Percentiles rank a stretch among this genome's conserved stretches.
These are phyloP conservation scores for Lachancea mirantina DNA, from an alignment of 805 yeast genomes.

Conservation along the genomic window DNA sequence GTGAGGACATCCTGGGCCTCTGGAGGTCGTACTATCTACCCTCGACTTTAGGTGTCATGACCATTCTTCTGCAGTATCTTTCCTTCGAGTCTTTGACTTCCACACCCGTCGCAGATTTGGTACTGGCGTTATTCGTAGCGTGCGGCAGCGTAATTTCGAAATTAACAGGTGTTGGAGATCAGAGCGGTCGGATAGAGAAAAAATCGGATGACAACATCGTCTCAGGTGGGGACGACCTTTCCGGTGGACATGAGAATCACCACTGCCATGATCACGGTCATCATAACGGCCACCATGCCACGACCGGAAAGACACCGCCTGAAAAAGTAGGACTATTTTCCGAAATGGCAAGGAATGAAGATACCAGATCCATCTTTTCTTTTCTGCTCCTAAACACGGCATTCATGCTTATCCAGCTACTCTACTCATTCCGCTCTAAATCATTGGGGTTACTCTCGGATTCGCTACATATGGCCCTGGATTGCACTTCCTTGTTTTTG, in stretches of 20 bases:
- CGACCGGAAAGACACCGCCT: slow-evolving; percentile 6
- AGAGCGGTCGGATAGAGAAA: too few relatives aligned
- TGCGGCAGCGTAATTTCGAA: slow-evolving; percentile 6
- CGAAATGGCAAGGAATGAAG: slow-evolving; percentile 44
- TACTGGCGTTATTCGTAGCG: slow-evolving; percentile 15
- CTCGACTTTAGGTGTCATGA: slow-evolving; percentile 24
- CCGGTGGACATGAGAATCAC: slow-evolving; percentile 7
- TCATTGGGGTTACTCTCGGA: slow-evolving; percentile 89
- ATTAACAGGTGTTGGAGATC: too few relatives aligned
- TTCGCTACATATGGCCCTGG: slow-evolving; percentile 93
- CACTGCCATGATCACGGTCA: slow-evolving; percentile 12
- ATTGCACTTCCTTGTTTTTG: slow-evolving; percentile 81
- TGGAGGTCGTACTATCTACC: slow-evolving; percentile 13
- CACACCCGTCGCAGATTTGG: slow-evolving; percentile 10
- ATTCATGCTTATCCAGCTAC: slow-evolving; percentile 88
- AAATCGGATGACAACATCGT: too few relatives aligned
- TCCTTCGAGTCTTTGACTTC: slow-evolving; percentile 26
- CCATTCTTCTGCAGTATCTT: slow-evolving; percentile 31
- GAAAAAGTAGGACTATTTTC: slow-evolving; percentile 11
- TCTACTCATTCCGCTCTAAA: slow-evolving; percentile 87
- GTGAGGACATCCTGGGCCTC: neutral
- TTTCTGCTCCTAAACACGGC: slow-evolving; percentile 79
- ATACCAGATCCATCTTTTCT: slow-evolving; percentile 82
- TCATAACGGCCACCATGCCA: slow-evolving; percentile 4
- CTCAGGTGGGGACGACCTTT: slow-evolving; percentile 7